Percentiles rank a stretch among this genome's conserved stretches.
Conservation (phyloP, 495 filamentous ascomycete genomes). For the Penicillium subrubescens region DNA sequence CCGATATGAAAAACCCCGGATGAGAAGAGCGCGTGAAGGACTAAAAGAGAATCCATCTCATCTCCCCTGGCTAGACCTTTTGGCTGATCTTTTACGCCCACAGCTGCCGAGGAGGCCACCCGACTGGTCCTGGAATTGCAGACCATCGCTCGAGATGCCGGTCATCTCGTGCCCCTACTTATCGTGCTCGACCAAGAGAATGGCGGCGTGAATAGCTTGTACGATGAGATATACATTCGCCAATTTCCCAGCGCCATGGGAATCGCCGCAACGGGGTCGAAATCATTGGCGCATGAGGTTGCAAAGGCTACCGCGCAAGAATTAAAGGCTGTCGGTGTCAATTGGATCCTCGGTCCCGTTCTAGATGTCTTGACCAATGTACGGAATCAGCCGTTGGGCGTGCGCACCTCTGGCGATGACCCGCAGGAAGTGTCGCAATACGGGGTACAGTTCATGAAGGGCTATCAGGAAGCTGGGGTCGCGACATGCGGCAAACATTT, state of each 20-base stretch:
- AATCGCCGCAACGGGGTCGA: conserved; percentile 79
- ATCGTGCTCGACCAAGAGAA: conserved; percentile 93
- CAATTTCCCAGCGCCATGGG: conserved; percentile 94
- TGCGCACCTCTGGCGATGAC: conserved; percentile 81
- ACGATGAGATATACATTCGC: conserved; percentile 86
- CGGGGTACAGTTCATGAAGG: conserved; percentile 83
- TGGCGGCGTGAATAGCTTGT: conserved; percentile 91
- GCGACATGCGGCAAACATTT: conserved; percentile 92
- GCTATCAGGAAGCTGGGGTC: conserved; percentile 82
- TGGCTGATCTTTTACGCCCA: conserved; percentile 23
- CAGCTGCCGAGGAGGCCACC: conserved; percentile 83
- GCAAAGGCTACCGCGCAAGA: conserved; percentile 87
- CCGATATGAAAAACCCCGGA: neutral
- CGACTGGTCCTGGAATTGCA: conserved; percentile 81
- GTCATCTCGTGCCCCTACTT: conserved; percentile 79
- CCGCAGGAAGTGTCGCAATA: conserved; percentile 88
- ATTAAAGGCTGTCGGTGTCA: conserved; percentile 82
- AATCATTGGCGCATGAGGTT: conserved; percentile 74
- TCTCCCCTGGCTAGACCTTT: neutral
- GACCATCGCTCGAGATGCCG: conserved; percentile 81
- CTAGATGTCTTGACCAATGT: conserved; percentile 90
- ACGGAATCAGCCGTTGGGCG: conserved; percentile 81
- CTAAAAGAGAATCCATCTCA: neutral
- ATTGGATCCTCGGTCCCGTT: conserved; percentile 87
- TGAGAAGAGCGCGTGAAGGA: neutral